Evolutionary conservation across 345 rosid genomes (phyloP).

Genomic region (Lumnitzera littorea): DNA sequence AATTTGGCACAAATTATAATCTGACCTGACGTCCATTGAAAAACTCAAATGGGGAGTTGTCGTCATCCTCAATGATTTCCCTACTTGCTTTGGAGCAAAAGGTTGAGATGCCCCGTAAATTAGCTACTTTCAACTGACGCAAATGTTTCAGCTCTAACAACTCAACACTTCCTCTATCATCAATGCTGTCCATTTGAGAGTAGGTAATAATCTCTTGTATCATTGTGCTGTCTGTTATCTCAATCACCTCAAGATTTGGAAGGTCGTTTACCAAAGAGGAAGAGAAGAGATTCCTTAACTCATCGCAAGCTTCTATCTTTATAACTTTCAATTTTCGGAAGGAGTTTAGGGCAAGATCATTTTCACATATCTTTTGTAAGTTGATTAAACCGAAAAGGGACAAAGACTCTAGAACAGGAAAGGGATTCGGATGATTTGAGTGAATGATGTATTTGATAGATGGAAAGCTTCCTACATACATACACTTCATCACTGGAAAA

Average conservation of each 20-base stretch:
- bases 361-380: slow-evolving; percentile 17
- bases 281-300: slow-evolving; percentile 14
- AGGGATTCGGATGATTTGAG: neutral
- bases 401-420: slow-evolving; percentile 15
- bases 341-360: neutral
- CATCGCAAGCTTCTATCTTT: slow-evolving; percentile 8
- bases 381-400: slow-evolving; percentile 6
- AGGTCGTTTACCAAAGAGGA: slow-evolving; percentile 10
- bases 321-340: slow-evolving; percentile 8
- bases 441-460: slow-evolving; percentile 1
- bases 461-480: slow-evolving; percentile 1
- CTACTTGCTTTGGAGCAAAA: too few species aligned
- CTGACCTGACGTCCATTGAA: too few species aligned
- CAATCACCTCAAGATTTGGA: slow-evolving; percentile 10
- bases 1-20: too few species aligned
- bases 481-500: slow-evolving; percentile 12
- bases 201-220: slow-evolving; percentile 11
- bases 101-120: too few species aligned
- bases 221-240: slow-evolving; percentile 7
- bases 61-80: too few species aligned
- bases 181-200: neutral
- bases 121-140: too few species aligned
- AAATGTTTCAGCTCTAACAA: too few species aligned
- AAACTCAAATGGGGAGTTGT: too few species aligned
- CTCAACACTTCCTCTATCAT: too few species aligned